Base-by-base conservation (phyloP, 2,329 filamentous ascomycete genomes). In the Aspergillus calidoustus region DNA sequence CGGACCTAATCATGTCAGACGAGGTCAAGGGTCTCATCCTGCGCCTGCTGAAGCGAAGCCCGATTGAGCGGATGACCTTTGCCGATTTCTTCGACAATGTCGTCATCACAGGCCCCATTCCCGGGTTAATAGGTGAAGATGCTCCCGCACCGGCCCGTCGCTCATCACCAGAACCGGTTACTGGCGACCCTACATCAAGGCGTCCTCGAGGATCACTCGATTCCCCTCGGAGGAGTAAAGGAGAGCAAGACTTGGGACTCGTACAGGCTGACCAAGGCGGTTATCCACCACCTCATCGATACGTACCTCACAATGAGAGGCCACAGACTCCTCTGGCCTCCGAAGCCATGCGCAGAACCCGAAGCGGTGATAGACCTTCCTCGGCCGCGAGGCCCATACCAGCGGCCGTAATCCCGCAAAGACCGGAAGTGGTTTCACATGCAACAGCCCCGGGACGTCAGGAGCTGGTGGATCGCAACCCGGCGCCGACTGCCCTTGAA, bases 31-130 rank as follows among this genome's bases (percentile, higher is more conserved):
- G 84, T 23, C 81, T 97, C 19, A 93, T 97, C 62, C 87, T 92
- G 48, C 85, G 84, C 44, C 83, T 99, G 17, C 81, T 99, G 65
- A 97, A 94, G 80, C 88, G 91, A 61, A 94, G 89, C 62, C 92
- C 95, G 0, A 87, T 91, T 5, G 92, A 97, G 75, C 86, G 95
- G 61, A 85, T 97, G 75, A 91, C 87, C 59, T 98, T 97, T 69
- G 88, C 92, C 55, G 87, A 90, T 65, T 95, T 97, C 74, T 98
- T 98, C 77, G 82, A 80, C 17, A 89, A 94, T 72, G 79, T 84
- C 31, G 88, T 95, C 31, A 86, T 97, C 56, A 86, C 85, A 13
- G 85, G 84, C 22, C 85, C 89, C 3, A 97, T 97, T 69, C 92
- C 93, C 0, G 91, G 90, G 6, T 80, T 96, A 31, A 88, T 93